Evolutionary conservation across 2,329 filamentous ascomycete species (phyloP).

Genomic region (Colletotrichum kahawae): DNA sequence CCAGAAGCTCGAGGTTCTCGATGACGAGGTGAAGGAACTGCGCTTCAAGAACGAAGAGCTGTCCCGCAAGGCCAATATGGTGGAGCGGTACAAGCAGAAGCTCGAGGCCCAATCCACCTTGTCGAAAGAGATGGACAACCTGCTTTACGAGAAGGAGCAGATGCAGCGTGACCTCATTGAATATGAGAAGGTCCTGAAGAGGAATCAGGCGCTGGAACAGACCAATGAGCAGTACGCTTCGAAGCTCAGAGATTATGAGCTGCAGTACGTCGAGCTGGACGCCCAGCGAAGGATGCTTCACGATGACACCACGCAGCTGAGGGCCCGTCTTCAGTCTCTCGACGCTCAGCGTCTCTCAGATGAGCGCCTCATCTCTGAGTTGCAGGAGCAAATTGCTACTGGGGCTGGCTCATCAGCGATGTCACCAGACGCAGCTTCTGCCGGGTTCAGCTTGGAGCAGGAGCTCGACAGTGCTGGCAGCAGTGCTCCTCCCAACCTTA

Average conservation of each 20-base stretch:
- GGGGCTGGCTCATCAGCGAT: constrained; percentile 19
- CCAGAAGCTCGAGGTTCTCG: constrained; percentile 54
- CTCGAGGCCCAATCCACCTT: constrained; percentile 61
- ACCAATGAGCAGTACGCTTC: constrained; percentile 36
- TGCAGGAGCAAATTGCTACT: constrained; percentile 62
- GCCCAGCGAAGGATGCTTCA: constrained; percentile 49
- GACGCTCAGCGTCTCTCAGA: constrained; percentile 52
- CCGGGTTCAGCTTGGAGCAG: constrained; percentile 59
- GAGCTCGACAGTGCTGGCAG: constrained; percentile 59
- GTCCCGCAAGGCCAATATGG: constrained; percentile 66
- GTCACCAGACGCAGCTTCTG: constrained; percentile 27
- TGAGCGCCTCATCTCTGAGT: constrained; percentile 60
- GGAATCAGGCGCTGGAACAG: constrained; percentile 39
- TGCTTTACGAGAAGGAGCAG: constrained; percentile 60
- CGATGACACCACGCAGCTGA: constrained; percentile 52
- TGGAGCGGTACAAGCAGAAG: constrained; percentile 67
- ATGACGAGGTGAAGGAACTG: constrained; percentile 65
- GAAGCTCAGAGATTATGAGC: constrained; percentile 33
- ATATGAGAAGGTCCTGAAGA: constrained; percentile 38
- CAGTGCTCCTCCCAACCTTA: constrained; percentile 44
- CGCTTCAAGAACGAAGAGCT: constrained; percentile 63
- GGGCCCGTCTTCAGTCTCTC: constrained; percentile 36
- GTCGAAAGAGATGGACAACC: constrained; percentile 59
- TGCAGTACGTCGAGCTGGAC: constrained; percentile 42
- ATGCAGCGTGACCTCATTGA: constrained; percentile 50